Evolutionary conservation across 2,329 filamentous ascomycete species (phyloP).

Genomic region (Hypocrella siamensis): DNA sequence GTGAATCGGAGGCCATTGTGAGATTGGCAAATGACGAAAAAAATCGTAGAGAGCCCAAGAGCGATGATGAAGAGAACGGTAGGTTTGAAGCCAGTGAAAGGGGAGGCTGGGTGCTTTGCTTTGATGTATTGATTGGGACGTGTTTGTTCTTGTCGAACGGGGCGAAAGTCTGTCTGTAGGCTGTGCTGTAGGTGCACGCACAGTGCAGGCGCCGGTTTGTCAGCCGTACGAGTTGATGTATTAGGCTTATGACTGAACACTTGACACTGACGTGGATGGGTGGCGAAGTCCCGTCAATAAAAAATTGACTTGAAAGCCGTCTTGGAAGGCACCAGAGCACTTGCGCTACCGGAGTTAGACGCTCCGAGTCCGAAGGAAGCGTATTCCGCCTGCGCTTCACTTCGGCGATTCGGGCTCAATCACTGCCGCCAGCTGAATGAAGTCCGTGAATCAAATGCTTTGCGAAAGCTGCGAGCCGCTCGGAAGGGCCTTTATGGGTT

Average conservation of each 20-base stretch:
- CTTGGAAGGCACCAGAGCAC: neutral
- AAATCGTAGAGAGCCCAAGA: constrained; percentile 5
- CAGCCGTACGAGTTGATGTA: constrained; percentile 17
- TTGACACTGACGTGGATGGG: constrained; percentile 3
- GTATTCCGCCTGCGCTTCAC: neutral
- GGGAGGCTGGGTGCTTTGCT: constrained; percentile 6
- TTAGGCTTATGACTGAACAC: constrained; percentile 3
- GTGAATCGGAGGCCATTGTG: constrained; percentile 13
- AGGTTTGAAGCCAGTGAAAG: constrained; percentile 3
- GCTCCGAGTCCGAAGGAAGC: too few species aligned
- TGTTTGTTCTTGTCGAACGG: constrained; percentile 13
- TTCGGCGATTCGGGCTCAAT: neutral
- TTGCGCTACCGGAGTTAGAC: constrained; percentile 3
- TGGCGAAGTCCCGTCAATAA: constrained; percentile 1
- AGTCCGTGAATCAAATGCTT: too few species aligned
- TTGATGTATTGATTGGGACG: constrained; percentile 4
- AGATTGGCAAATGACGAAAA: constrained; percentile 5
- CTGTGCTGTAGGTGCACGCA: too few species aligned
- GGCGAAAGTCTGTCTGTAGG: constrained; percentile 14
- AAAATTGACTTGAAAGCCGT: neutral
- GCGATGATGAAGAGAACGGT: constrained; percentile 2
- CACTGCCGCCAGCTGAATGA: too few species aligned
- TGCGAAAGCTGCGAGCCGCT: too few species aligned
- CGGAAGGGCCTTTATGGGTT: too few species aligned
- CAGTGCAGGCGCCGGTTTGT: constrained; percentile 17